Evolutionary conservation across 257 asterid genomes (phyloP), one percentile per base, ranked within the genome.

Genomic region (Penstemon barbatus): DNA sequence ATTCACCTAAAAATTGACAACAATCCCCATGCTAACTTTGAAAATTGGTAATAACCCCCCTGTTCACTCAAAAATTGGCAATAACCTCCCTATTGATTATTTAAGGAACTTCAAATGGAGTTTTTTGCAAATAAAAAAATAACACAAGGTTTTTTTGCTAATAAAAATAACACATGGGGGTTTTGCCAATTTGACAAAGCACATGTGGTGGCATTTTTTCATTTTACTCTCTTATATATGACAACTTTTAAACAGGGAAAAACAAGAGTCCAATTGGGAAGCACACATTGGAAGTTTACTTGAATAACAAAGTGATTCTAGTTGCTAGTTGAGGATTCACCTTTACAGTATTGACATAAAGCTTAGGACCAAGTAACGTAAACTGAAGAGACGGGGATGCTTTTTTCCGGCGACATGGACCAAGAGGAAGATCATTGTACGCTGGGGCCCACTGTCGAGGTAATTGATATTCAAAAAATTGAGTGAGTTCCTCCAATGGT

Each of bases 401-500:
- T 75, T 85, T 89, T 61, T 84, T 93, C 84, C 73, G 88, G 65
- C 79, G 82, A 42, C 84, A 73, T 70, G 83, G 89, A 42, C 94
- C 96, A 38, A 93, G 95, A 54, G 98, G 98, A 68, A 88, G 96
- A 75, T 93, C 97, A 53, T 77, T 75, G 71, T 77, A 90, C 13
- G 94, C 92, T 7, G 99, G 99, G 6, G 99, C 96, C 97, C 99
- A 93, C 68, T 88, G 97, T 54, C 96, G 88, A 61, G 95, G 96
- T 80, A 90, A 64, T 66, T 90, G 97, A 72, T 90, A 88, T 73
- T 90, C 99, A 38, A 93, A 79, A 75, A 93, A 93, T 68, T 93
- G 97, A 19, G 82, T 67, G 61, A 93, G 95, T 70, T 93, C 97
- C 84, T 93, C 99, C 59, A 83, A 78, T 6, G 95, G 95, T 4